Evolutionary conservation across 208 protist species (phyloP), one percentile per base, ranked within the genome.

Genomic region (Phytomonas sp.): DNA sequence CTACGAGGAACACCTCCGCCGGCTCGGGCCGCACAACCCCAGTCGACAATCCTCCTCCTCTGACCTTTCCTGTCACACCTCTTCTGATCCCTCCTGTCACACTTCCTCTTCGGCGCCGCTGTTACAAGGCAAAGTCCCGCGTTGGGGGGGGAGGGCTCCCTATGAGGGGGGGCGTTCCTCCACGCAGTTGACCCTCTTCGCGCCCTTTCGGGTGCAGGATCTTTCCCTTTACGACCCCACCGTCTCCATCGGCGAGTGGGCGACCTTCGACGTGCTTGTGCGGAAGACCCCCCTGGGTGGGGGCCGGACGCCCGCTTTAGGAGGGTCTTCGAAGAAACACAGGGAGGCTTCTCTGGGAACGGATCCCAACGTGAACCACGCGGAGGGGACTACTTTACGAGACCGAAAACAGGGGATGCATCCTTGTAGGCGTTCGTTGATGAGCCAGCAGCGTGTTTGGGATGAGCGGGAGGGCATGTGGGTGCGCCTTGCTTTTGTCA

Each of bases 181-280:
- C 70, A 70, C 75, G 16, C 73, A 82, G 31, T 32, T 93, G 19
- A 84, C 77, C 0, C 10, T 95, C 32, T 82, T 86, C 69, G 85
- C 84, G 1, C 86, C 87, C 1, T 92, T 95, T 66, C 78, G 80
- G 52, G 83, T 82, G n/a, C 80, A 80, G 49, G 90, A 95, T 70
- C 70, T 88, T 4, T 92, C 87, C 5, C 66, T 88, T 6, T 68
- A 69, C 49, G 76, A 93, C 63, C 76, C 80, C 0, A 45, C 30
- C 0, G 75, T 93, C 7, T 63, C 72, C 59, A 84, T 95, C 42
- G 88, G 83, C 66, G 90, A 95, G 76, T 92, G 82, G 78, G 64
- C 78, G 26, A 36, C 63, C 16, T 93, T 95, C 71, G 90, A 95
- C 60, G 69, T 93, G 16, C n/a, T 93, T 40, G 73, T 92, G 19